Conservation (phyloP, 306 rosid species). For the Abrus precatorius region DNA sequence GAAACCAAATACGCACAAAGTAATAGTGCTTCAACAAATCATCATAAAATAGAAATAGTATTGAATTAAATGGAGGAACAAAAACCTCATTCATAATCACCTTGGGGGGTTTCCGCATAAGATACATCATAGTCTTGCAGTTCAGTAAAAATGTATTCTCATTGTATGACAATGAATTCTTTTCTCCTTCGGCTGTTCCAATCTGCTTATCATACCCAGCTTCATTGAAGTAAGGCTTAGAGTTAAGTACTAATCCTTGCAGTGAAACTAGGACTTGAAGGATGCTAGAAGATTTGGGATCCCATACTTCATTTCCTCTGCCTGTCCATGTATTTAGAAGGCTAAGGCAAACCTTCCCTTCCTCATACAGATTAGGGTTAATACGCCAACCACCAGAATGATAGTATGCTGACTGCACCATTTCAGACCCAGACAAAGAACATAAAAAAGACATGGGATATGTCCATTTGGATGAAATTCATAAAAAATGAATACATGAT, state of each 20-base stretch:
- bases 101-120: constrained; percentile 95
- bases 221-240: constrained; percentile 97
- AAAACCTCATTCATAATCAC: constrained; percentile 55
- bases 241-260: constrained; percentile 94
- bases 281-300: constrained; percentile 96
- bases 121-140: constrained; percentile 97
- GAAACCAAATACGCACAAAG: constrained; percentile 1
- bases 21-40: constrained; percentile 15
- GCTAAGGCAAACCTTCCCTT: constrained; percentile 99
- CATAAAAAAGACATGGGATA: constrained; percentile 40
- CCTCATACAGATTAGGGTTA: constrained; percentile 97
- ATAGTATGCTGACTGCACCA: constrained; percentile 93
- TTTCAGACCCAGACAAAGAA: constrained; percentile 51
- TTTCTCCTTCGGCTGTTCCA: constrained; percentile 99
- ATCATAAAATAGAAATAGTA: constrained; percentile 13
- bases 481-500: constrained; percentile 36
- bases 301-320: constrained; percentile 99
- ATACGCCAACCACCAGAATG: constrained; percentile 99
- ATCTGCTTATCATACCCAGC: constrained; percentile 98
- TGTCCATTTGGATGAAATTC: constrained; percentile 20
- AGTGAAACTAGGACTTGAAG: constrained; percentile 98
- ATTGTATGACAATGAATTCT: constrained; percentile 93
- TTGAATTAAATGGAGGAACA: constrained; percentile 6
- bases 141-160: constrained; percentile 90
- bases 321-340: constrained; percentile 99